Conservation (phyloP, 176 grass and related monocot genomes). For the Triticum monococcum region DNA sequence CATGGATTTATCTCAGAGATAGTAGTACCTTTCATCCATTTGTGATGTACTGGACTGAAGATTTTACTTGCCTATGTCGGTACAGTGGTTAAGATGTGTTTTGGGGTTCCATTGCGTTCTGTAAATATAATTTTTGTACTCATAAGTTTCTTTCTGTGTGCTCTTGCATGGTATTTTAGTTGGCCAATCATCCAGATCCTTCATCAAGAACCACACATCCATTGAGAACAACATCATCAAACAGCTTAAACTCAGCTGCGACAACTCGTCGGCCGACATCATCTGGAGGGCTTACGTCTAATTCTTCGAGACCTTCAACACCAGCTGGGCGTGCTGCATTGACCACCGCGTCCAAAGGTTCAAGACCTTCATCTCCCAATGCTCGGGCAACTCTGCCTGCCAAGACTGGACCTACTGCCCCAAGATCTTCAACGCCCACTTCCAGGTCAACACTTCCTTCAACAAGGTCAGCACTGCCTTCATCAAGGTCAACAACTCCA, state of each 20-base stretch:
- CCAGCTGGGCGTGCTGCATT: conserved; percentile 61
- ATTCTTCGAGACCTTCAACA: conserved; percentile 77
- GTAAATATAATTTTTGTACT: background rate
- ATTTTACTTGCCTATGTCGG: background rate
- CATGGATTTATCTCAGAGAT: background rate
- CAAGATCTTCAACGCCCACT: conserved; percentile 68
- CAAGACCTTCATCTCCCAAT: conserved; percentile 77
- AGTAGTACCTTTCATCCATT: background rate
- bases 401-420: conserved; percentile 42
- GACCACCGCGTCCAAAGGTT: conserved; percentile 54
- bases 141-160: conserved; percentile 26
- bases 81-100: background rate
- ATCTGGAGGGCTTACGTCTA: conserved; percentile 67
- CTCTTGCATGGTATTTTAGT: conserved; percentile 49
- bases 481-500: conserved; percentile 29
- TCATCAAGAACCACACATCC: conserved; percentile 56
- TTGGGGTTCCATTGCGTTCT: background rate
- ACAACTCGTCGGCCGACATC: conserved; percentile 67
- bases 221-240: conserved; percentile 62
- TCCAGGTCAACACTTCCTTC: conserved; percentile 67
- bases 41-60: background rate
- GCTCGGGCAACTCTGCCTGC: conserved; percentile 61
- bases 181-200: conserved; percentile 75
- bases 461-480: conserved; percentile 62
- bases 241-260: conserved; percentile 58